Evolutionary conservation across 495 filamentous ascomycete species (phyloP).

Genomic region (Mycothermus thermophilus): DNA sequence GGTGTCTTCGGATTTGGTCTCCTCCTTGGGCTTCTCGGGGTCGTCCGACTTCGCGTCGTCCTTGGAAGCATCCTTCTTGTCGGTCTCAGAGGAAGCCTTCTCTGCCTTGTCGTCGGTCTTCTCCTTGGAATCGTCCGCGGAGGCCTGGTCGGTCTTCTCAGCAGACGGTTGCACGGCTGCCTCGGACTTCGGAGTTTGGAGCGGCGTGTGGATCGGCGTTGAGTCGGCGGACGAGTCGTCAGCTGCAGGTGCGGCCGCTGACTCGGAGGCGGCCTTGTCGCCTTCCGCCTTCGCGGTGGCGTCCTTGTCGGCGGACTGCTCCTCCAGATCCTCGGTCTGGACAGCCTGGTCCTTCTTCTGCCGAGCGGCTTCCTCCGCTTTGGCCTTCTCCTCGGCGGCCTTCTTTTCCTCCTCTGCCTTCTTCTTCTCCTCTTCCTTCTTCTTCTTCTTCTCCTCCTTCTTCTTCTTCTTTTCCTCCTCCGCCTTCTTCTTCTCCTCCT

Average conservation of each 20-base stretch:
- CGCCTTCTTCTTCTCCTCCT: constrained; percentile 28
- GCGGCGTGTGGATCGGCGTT: too few species aligned
- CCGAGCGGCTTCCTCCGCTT: constrained; percentile 17
- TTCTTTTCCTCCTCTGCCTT: constrained; percentile 12
- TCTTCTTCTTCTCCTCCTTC: constrained; percentile 15
- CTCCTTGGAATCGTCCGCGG: constrained; percentile 10
- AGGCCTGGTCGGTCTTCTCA: too few species aligned
- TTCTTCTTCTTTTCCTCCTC: constrained; percentile 25
- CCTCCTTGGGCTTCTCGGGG: constrained; percentile 5
- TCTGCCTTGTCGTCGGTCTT: constrained; percentile 3
- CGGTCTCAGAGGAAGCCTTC: constrained; percentile 1
- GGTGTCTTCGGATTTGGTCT: constrained; percentile 2
- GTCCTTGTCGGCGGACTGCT: constrained; percentile 16
- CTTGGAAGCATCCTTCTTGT: constrained; percentile 6
- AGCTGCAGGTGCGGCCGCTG: not conserved
- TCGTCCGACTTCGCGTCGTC: constrained; percentile 1
- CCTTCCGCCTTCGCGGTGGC: constrained; percentile 7
- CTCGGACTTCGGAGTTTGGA: too few species aligned
- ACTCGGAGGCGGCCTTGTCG: constrained; percentile 11
- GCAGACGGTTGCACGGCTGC: too few species aligned
- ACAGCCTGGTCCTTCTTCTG: too few species aligned
- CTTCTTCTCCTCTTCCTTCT: constrained; percentile 18
- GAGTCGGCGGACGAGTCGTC: too few species aligned
- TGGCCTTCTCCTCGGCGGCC: not conserved
- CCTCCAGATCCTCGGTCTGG: constrained; percentile 18